Base-by-base conservation (phyloP, 2,329 filamentous ascomycete genomes). In the Xylaria arbuscula region DNA sequence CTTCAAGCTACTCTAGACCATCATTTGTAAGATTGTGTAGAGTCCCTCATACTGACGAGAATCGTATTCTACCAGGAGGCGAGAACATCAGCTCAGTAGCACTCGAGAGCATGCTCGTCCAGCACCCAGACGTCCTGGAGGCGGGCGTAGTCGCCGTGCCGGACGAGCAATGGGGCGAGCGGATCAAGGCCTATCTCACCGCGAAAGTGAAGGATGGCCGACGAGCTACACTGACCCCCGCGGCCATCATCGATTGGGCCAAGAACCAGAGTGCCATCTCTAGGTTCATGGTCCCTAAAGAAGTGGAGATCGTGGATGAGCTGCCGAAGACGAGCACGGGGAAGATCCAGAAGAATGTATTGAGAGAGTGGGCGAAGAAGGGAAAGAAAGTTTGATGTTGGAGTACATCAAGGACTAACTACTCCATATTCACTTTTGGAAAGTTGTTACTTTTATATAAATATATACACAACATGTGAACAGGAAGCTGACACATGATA, bases 81-180 rank as follows among this genome's bases (percentile, higher is more conserved):
- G 96, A 99, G 80, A 99, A 99, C 79, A 98, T 99, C 70, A 97
- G 93, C 2, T 97, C 93, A 0, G 92, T 99, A 1, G 94, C 96
- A 0, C 86, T 99, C 3, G 96, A 99, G 81, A 89, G 90, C 68
- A 93, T 97, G 90, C 87, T 99, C 1, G 91, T 91, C 6, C 91
- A 93, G 57, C 96, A 99, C 78, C 93, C 94, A 0, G 89, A 93
- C 72, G 89, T 99, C 45, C 88, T 99, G 28, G 96, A 99, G 82
- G 94, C 92, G 0, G 96, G 93, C 45, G 94, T 98, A 38, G 93
- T 98, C 5, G 92, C 93, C 0, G 90, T 98, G 0, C 86, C 91
- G 0, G 94, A 98, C 79, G 90, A 90, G 45, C 93, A 97, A 78
- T 99, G 95, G 94, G 96, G 96, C 28, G 96, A 99, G 82, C 84